Base-by-base conservation (phyloP, 352 stramenopile genomes). In the Phytophthora foliorum region DNA sequence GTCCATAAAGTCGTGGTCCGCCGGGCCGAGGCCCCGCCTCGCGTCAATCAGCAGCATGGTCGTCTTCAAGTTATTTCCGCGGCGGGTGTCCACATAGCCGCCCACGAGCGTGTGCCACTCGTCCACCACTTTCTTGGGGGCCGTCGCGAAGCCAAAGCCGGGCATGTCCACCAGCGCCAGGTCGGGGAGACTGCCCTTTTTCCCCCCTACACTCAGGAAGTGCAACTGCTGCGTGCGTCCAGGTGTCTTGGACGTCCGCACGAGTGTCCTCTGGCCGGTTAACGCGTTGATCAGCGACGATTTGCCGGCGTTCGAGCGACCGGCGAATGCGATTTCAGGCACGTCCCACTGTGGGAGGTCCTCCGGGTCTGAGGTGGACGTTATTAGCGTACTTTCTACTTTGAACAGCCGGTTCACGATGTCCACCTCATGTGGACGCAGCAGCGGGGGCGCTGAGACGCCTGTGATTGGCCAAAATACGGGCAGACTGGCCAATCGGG, bases 1-100 rank as follows among this genome's bases (percentile, higher is more conserved):
- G 62, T 94, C 83, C 84, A 97, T 93, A 63, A 97, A 97, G 57
- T 97, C 86, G 36, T 89, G 66, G 56, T 98, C 93, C 6, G 93
- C 78, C 25, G 80, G 68, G 21, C 80, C 79, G 38, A 97, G 66
- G 11, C 93, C 93, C 8, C 91, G 82, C 27, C 91, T 78, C 29
- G 79, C 80, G 66, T 97, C 91, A 42, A 97, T 78, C 19, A 97
- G 69, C 44, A 97, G 57, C 63, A 91, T 90, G 10, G 86, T 74
- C 16, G 73, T 81, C 75, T 90, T 86, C 9, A 98, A 72, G 67
- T 97, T 97, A 41, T 49, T 69, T 3, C 78, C 75, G 9, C 89
- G 82, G 16, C 89, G 78, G n/a, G 66, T 63, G 32, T 85, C 79
- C 36, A 96, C 64, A 72, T 93, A 96, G 5, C 84, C 84, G n/a